Percentiles rank a stretch among this genome's conserved stretches.
Evolutionary conservation across 2,329 filamentous ascomycete genomes (phyloP).

Genomic region (Cladophialophora exuberans): DNA sequence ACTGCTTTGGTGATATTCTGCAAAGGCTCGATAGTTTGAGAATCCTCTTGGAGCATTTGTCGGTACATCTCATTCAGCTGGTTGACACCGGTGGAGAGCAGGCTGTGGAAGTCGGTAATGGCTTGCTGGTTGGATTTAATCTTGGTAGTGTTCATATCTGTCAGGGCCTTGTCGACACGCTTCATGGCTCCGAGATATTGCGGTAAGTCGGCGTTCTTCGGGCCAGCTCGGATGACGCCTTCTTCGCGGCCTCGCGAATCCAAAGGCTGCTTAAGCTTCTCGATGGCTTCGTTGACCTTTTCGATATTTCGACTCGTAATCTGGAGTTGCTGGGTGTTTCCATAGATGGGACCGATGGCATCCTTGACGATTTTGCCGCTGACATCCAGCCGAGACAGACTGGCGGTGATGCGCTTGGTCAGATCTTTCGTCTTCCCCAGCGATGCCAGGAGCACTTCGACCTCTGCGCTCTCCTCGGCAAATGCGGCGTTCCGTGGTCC

Average conservation of each 20-base stretch:
- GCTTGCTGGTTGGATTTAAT: conserved; percentile 89
- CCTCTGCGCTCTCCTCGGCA: conserved; percentile 69
- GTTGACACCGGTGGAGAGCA: conserved; percentile 77
- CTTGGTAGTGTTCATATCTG: conserved; percentile 86
- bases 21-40: conserved; percentile 80
- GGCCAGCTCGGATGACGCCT: conserved; percentile 84
- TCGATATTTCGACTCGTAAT: conserved; percentile 89
- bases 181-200: conserved; percentile 90
- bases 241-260: conserved; percentile 93
- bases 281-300: conserved; percentile 80
- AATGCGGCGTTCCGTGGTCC: conserved; percentile 60
- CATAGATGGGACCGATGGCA: conserved; percentile 88
- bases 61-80: conserved; percentile 86
- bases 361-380: conserved; percentile 90
- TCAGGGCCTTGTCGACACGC: conserved; percentile 80
- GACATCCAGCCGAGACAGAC: conserved; percentile 78
- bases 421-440: conserved; percentile 91
- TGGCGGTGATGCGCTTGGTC: conserved; percentile 94
- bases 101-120: conserved; percentile 73
- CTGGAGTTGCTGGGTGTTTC: conserved; percentile 87
- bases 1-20: conserved; percentile 87
- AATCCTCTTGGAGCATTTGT: conserved; percentile 75
- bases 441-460: conserved; percentile 67
- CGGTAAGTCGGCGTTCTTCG: conserved; percentile 76
- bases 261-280: conserved; percentile 83